Evolutionary conservation across 1,139 yeast genomes (phyloP).

Genomic region (Taiozyma sp.): DNA sequence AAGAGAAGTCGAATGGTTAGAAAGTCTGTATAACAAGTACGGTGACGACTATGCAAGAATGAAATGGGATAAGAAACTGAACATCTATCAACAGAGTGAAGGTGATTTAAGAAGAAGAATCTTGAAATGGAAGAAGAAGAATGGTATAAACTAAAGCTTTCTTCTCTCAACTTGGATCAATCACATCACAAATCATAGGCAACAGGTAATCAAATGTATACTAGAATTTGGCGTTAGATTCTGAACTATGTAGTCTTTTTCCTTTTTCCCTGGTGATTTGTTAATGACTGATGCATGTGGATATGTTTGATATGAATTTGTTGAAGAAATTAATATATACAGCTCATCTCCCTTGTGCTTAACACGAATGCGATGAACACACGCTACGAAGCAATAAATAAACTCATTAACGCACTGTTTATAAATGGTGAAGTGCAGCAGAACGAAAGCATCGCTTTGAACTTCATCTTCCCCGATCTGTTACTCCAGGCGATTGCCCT

Average conservation of each 20-base stretch:
- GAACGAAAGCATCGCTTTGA: slow-evolving; percentile 1
- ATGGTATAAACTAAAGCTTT: slow-evolving; percentile 22
- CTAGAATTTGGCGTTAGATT: not conserved
- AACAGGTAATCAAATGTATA: not conserved
- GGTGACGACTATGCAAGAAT: slow-evolving; percentile 87
- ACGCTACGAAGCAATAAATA: too few relatives aligned
- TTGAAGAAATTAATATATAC: too few relatives aligned
- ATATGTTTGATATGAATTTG: too few relatives aligned
- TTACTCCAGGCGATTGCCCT: slow-evolving; percentile 1
- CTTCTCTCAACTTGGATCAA: not conserved
- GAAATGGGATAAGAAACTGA: slow-evolving; percentile 88
- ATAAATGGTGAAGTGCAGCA: not conserved
- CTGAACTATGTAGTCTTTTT: too few relatives aligned
- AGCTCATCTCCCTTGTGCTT: too few relatives aligned
- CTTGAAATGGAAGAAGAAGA: slow-evolving; percentile 55
- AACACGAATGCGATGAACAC: too few relatives aligned
- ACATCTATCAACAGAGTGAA: slow-evolving; percentile 77
- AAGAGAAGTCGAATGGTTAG: slow-evolving; percentile 73
- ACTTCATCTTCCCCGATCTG: slow-evolving; percentile 4
- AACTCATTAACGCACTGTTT: not conserved
- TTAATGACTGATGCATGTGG: too few relatives aligned
- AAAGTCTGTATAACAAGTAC: slow-evolving; percentile 59
- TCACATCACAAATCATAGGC: not conserved
- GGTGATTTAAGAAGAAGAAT: slow-evolving; percentile 75
- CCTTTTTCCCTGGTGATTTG: too few relatives aligned